Percentiles rank a stretch among this genome's conserved stretches.
phyloP scores from a whole-genome alignment of 768 basidiomycete species.

The Mrakia hoshinonis region DNA sequence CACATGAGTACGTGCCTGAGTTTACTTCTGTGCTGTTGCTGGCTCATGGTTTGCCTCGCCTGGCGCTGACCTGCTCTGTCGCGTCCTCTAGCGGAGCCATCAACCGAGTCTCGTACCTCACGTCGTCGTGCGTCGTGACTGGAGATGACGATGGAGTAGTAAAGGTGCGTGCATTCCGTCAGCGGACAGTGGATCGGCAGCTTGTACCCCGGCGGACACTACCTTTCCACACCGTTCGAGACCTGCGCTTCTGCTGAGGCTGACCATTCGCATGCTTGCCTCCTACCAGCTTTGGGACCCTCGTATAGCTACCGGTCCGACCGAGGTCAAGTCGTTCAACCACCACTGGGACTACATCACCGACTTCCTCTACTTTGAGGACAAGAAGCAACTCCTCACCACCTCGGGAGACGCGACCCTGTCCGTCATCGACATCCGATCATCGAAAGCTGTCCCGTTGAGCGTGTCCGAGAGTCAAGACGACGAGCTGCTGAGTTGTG shows the following conservation, averaged over 20 bases:
- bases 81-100: constrained; percentile 42
- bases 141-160: constrained; percentile 93
- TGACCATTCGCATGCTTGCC: not conserved
- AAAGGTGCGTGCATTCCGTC: constrained; percentile 51
- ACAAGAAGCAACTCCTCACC: constrained; percentile 73
- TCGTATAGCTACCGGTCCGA: constrained; percentile 47
- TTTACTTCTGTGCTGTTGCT: constrained; percentile 20
- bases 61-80: not conserved
- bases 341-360: constrained; percentile 95
- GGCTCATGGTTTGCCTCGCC: not conserved
- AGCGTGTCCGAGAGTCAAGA: constrained; percentile 92
- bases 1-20: constrained; percentile 57
- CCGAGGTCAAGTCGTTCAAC: constrained; percentile 57
- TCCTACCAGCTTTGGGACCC: constrained; percentile 78
- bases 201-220: not conserved
- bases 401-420: constrained; percentile 94
- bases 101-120: constrained; percentile 68
- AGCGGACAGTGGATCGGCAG: not conserved
- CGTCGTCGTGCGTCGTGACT: constrained; percentile 64
- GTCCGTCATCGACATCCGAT: constrained; percentile 82
- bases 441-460: constrained; percentile 65
- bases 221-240: too few species aligned
- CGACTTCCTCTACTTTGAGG: constrained; percentile 76
- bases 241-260: not conserved
- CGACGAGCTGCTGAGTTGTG: constrained; percentile 80